Evolutionary conservation across 2,329 filamentous ascomycete genomes (phyloP).

Genomic region (Colletotrichum simmondsii): DNA sequence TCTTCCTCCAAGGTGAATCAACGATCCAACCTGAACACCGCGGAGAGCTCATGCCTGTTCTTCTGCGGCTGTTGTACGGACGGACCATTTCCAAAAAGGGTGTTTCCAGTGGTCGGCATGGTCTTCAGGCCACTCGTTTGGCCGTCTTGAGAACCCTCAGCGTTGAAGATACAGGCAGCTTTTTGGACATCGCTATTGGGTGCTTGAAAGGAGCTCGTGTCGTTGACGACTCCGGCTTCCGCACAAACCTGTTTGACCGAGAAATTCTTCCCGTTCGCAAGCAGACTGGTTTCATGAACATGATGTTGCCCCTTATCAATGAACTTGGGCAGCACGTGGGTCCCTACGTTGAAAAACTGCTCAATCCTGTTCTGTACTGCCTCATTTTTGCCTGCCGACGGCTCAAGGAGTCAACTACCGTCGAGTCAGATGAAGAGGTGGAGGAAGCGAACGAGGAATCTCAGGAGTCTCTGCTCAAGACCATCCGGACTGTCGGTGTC

Average conservation of each 20-base stretch:
- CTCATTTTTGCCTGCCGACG: slow-evolving; percentile 75
- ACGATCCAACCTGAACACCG: slow-evolving; percentile 80
- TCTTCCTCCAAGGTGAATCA: slow-evolving; percentile 82
- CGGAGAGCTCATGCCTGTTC: slow-evolving; percentile 80
- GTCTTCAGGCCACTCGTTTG: slow-evolving; percentile 83
- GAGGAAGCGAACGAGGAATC: slow-evolving; percentile 56
- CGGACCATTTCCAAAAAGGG: slow-evolving; percentile 87
- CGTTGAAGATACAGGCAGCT: slow-evolving; percentile 79
- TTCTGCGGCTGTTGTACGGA: slow-evolving; percentile 89
- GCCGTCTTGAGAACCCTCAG: slow-evolving; percentile 83
- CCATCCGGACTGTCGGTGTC: slow-evolving; percentile 77
- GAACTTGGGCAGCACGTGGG: slow-evolving; percentile 81
- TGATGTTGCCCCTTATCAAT: slow-evolving; percentile 87
- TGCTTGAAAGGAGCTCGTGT: slow-evolving; percentile 72
- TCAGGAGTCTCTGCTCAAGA: slow-evolving; percentile 69
- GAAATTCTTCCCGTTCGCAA: slow-evolving; percentile 77
- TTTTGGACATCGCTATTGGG: slow-evolving; percentile 85
- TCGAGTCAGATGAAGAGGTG: slow-evolving; percentile 49
- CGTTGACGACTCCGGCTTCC: slow-evolving; percentile 59
- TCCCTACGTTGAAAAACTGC: slow-evolving; percentile 74
- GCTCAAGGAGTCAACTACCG: slow-evolving; percentile 54
- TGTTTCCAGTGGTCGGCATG: slow-evolving; percentile 79
- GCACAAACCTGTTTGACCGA: slow-evolving; percentile 64
- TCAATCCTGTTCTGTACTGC: slow-evolving; percentile 85
- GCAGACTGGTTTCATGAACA: slow-evolving; percentile 91